phyloP scores from a whole-genome alignment of 495 filamentous ascomycete genomes.

The Daldinia decipiens region DNA sequence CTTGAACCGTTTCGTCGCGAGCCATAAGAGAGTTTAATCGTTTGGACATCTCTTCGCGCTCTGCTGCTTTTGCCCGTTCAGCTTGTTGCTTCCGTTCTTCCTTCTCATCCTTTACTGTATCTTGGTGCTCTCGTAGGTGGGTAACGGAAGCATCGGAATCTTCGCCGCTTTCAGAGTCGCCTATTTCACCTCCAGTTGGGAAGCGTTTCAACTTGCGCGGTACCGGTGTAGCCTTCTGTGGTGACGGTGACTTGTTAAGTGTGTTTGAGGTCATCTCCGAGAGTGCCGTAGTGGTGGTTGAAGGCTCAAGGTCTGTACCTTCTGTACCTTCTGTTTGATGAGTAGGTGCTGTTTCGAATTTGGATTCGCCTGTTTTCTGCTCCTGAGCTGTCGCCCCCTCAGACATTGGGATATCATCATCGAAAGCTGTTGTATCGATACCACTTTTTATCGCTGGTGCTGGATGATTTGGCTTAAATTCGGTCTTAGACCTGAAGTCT shows the following conservation, averaged over 20 bases:
- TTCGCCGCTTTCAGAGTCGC: conserved; percentile 54
- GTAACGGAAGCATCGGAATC: conserved; percentile 39
- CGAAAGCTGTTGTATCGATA: conserved; percentile 49
- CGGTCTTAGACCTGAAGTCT: conserved; percentile 24
- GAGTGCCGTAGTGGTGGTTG: conserved; percentile 45
- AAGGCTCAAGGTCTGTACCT: conserved; percentile 24
- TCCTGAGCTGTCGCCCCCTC: conserved; percentile 2
- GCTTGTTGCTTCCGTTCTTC: conserved; percentile 39
- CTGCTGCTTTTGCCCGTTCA: conserved; percentile 39
- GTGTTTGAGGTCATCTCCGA: conserved; percentile 53
- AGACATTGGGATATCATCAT: conserved; percentile 22
- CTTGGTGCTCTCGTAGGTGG: conserved; percentile 36
- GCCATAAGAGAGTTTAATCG: conserved; percentile 43
- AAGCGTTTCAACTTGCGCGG: conserved; percentile 33
- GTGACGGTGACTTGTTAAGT: conserved; percentile 50
- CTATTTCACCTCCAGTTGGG: conserved; percentile 52
- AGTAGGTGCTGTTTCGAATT: conserved; percentile 49
- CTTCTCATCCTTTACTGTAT: conserved; percentile 28
- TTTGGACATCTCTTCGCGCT: conserved; percentile 43
- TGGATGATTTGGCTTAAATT: conserved; percentile 8
- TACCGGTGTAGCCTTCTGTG: conserved; percentile 9
- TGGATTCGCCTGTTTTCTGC: conserved; percentile 24
- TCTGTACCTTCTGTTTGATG: conserved; percentile 42
- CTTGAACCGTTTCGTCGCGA: conserved; percentile 34
- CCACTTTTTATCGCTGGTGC: conserved; percentile 31